A percentile compares a stretch with the other conserved stretches of the same genome.
Conservation (phyloP, 371 early-diverging fungal species). For the Fennellomyces sp. region DNA sequence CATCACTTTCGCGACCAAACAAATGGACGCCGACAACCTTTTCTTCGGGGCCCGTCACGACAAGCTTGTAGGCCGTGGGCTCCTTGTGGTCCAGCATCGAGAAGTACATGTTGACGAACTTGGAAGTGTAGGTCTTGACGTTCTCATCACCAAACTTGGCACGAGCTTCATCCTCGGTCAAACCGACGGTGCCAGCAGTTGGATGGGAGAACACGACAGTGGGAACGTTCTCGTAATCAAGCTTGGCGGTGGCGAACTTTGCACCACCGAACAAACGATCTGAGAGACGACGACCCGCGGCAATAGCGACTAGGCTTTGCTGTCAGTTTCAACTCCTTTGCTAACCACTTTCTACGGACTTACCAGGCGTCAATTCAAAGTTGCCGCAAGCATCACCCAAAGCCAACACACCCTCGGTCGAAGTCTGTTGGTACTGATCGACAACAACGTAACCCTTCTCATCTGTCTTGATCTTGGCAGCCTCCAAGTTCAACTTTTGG, state of each 20-base stretch:
- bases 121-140: slow-evolving; percentile 81
- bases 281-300: slow-evolving; percentile 89
- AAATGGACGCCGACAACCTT: slow-evolving; percentile 96
- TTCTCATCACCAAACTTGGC: slow-evolving; percentile 75
- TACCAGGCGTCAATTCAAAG: slow-evolving; percentile 91
- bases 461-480: slow-evolving; percentile 65
- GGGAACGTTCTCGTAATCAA: slow-evolving; percentile 92
- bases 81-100: slow-evolving; percentile 88
- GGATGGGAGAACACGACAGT: slow-evolving; percentile 98
- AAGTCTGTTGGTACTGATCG: slow-evolving; percentile 91
- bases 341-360: not conserved
- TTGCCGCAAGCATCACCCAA: slow-evolving; percentile 95
- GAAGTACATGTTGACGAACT: slow-evolving; percentile 93
- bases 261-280: slow-evolving; percentile 91
- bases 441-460: slow-evolving; percentile 74
- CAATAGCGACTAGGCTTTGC: slow-evolving; percentile 80
- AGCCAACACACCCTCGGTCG: slow-evolving; percentile 74
- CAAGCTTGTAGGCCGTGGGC: slow-evolving; percentile 89
- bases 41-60: slow-evolving; percentile 84
- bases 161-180: slow-evolving; percentile 85
- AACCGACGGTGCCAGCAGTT: slow-evolving; percentile 85
- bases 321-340: too few relatives aligned
- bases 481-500: slow-evolving; percentile 68
- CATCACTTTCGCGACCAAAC: slow-evolving; percentile 89
- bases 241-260: slow-evolving; percentile 66